These are phyloP conservation scores for Pythium biforme DNA, from an alignment of 352 stramenopile genomes.

Conservation along the genomic window DNA sequence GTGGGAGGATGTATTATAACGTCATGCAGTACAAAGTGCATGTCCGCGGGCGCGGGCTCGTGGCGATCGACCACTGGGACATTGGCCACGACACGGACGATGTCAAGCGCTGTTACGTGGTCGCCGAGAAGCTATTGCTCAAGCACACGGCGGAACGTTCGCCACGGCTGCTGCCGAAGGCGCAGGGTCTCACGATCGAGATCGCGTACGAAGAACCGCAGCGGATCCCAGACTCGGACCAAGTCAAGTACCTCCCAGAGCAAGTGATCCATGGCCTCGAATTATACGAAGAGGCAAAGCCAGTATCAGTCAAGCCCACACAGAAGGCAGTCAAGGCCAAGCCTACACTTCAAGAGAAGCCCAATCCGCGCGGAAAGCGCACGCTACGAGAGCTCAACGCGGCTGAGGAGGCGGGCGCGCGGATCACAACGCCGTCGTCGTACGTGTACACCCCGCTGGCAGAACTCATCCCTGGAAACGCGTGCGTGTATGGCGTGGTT, in stretches of 20 bases:
- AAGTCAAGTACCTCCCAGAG: slow-evolving; percentile 49
- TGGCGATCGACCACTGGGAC: slow-evolving; percentile 50
- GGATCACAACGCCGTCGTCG: slow-evolving; percentile 23
- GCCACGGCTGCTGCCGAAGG: slow-evolving; percentile 34
- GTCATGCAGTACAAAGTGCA: slow-evolving; percentile 58
- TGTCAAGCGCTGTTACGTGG: slow-evolving; percentile 45
- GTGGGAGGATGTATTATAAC: too few species aligned
- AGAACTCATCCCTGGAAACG: slow-evolving; percentile 55
- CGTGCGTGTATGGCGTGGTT: slow-evolving; percentile 67
- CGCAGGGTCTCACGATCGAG: slow-evolving; percentile 41
- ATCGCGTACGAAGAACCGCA: slow-evolving; percentile 57
- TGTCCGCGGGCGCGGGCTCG: slow-evolving; percentile 50
- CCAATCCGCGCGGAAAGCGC: slow-evolving; percentile 47
- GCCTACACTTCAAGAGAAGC: background rate
- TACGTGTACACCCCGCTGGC: slow-evolving; percentile 64
- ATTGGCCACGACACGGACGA: slow-evolving; percentile 68
- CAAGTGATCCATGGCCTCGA: slow-evolving; percentile 43
- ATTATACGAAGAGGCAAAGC: slow-evolving; percentile 23
- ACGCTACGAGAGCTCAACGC: slow-evolving; percentile 34
- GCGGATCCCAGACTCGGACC: slow-evolving; percentile 47
- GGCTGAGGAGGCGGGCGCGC: background rate
- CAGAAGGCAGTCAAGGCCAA: background rate
- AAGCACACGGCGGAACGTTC: slow-evolving; percentile 42
- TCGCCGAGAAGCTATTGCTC: slow-evolving; percentile 59
- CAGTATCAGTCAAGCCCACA: background rate